phyloP scores from a whole-genome alignment of 2,329 filamentous ascomycete species.

The Epichloe brachyelytri region DNA sequence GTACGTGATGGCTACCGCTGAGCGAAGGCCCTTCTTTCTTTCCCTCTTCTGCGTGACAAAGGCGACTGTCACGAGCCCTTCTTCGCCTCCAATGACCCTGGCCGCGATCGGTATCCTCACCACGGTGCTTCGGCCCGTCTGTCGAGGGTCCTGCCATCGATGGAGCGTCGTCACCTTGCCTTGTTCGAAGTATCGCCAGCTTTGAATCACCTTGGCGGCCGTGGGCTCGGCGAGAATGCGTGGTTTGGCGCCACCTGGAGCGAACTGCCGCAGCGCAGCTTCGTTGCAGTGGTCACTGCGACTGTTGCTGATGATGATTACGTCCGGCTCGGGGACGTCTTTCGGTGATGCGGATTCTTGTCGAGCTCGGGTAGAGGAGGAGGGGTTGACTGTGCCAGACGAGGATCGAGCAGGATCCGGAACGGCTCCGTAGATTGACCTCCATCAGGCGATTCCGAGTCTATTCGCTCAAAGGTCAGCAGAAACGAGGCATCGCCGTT shows the following conservation, averaged over 20 bases:
- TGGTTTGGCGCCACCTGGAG: constrained; percentile 36
- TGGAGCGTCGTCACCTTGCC: constrained; percentile 31
- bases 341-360: constrained; percentile 38
- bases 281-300: constrained; percentile 58
- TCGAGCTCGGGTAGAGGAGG: constrained; percentile 33
- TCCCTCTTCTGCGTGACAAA: constrained; percentile 50
- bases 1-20: constrained; percentile 61
- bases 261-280: constrained; percentile 52
- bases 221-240: constrained; percentile 53
- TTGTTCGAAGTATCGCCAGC: constrained; percentile 55
- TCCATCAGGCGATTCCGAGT: constrained; percentile 9
- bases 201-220: constrained; percentile 50
- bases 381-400: constrained; percentile 40
- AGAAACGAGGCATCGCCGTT: constrained; percentile 55
- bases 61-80: constrained; percentile 59
- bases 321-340: constrained; percentile 29
- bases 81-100: constrained; percentile 34
- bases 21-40: constrained; percentile 46
- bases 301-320: constrained; percentile 33
- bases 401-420: constrained; percentile 60
- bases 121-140: constrained; percentile 20
- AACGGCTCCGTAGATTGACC: constrained; percentile 32
- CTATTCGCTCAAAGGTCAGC: constrained; percentile 45
- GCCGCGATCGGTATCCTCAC: constrained; percentile 40
- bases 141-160: constrained; percentile 31